Evolutionary conservation across 371 early-diverging fungal species (phyloP).

Genomic region (Mucor circinelloides): DNA sequence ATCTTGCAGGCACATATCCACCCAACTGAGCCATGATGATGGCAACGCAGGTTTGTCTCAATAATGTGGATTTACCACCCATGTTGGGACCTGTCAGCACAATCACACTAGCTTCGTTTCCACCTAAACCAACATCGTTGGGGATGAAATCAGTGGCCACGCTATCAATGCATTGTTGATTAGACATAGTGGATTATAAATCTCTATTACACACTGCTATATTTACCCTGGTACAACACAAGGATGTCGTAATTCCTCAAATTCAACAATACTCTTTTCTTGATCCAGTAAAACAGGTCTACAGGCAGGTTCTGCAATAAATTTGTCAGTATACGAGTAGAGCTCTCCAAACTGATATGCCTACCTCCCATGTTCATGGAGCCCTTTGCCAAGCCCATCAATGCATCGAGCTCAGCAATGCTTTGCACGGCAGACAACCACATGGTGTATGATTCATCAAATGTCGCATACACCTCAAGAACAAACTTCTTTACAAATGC

Average conservation of each 20-base stretch:
- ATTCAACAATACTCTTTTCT: conserved; percentile 67
- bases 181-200: background rate
- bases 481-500: conserved; percentile 69
- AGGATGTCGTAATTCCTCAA: conserved; percentile 86
- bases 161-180: conserved; percentile 18
- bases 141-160: conserved; percentile 87
- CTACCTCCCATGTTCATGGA: conserved; percentile 70
- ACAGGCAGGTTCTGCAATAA: conserved; percentile 60
- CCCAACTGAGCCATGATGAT: conserved; percentile 99
- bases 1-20: conserved; percentile 91
- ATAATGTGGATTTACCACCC: conserved; percentile 96
- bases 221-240: conserved; percentile 70
- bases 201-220: background rate
- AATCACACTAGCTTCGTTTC: conserved; percentile 74
- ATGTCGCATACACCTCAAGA: conserved; percentile 71
- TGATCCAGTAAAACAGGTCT: conserved; percentile 78
- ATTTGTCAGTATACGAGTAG: background rate
- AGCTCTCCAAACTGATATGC: background rate
- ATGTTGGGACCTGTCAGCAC: conserved; percentile 98
- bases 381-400: conserved; percentile 81
- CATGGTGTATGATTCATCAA: too few species aligned
- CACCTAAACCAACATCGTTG: conserved; percentile 88
- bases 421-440: too few species aligned
- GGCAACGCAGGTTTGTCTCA: conserved; percentile 96
- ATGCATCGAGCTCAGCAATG: conserved; percentile 92